Evolutionary conservation across 495 filamentous ascomycete species (phyloP).

Genomic region (Aspergillus campestris): DNA sequence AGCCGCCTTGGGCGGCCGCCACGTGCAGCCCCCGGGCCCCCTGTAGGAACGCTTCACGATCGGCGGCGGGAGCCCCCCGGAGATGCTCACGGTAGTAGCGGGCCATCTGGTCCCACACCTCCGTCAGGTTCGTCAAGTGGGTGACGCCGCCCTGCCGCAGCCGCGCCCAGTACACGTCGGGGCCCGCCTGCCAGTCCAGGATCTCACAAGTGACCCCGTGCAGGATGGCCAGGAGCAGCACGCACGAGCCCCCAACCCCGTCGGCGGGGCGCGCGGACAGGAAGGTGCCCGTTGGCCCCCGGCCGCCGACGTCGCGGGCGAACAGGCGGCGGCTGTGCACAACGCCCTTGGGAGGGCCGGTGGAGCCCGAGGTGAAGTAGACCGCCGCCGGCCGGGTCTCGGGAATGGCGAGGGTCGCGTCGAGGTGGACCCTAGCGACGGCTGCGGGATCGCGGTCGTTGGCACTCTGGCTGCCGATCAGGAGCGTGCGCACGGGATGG

Average conservation of each 20-base stretch:
- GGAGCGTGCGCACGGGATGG: no score
- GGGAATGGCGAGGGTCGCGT: no score
- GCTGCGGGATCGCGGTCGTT: no score
- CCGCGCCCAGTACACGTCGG: neutral
- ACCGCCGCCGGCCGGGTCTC: no score
- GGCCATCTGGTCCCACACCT: neutral
- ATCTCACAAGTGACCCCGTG: neutral
- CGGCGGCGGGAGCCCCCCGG: neutral
- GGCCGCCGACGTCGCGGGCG: constrained; percentile 8
- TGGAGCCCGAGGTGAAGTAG: constrained; percentile 25
- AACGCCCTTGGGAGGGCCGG: constrained; percentile 32
- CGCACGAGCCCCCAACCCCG: neutral
- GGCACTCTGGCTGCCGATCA: no score
- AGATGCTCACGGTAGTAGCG: neutral
- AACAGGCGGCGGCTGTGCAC: constrained; percentile 22
- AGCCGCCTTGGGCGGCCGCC: no score
- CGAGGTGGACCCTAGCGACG: no score
- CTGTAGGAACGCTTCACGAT: neutral
- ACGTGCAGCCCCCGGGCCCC: no score
- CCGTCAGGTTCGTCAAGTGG: neutral
- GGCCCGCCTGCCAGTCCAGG: neutral
- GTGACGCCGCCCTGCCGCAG: neutral
- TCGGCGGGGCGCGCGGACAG: neutral
- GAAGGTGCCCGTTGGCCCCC: neutral
- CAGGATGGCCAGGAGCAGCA: neutral